phyloP scores from a whole-genome alignment of 1,284 basidiomycete genomes.

The Microbotryum lychnidis-dioicae region DNA sequence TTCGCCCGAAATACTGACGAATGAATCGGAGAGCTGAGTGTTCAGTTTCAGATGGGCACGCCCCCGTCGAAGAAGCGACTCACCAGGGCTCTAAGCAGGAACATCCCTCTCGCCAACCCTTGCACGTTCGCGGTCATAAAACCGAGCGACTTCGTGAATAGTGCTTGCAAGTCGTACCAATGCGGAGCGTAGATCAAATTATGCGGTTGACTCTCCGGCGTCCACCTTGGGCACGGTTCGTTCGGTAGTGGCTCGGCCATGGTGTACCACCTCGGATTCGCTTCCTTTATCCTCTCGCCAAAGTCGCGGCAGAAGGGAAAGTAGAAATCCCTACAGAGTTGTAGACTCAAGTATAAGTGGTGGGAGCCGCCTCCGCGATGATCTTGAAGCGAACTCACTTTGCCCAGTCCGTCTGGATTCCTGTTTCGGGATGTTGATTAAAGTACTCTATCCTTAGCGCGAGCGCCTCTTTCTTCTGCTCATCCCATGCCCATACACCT shows the following conservation, averaged over 20 bases:
- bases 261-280: constrained; percentile 46
- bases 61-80: neutral
- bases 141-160: constrained; percentile 73
- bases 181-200: constrained; percentile 86
- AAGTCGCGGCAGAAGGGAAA: constrained; percentile 70
- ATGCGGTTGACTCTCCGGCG: constrained; percentile 49
- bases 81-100: constrained; percentile 58
- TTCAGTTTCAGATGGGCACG: neutral
- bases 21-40: neutral
- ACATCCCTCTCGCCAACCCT: constrained; percentile 75
- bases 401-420: constrained; percentile 31
- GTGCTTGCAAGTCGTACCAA: constrained; percentile 83
- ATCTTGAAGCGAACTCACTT: constrained; percentile 7
- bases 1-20: constrained; percentile 65
- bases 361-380: neutral
- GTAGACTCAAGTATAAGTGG: no score
- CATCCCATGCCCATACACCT: constrained; percentile 88
- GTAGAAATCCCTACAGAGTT: constrained; percentile 53
- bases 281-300: constrained; percentile 53
- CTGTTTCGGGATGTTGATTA: constrained; percentile 55
- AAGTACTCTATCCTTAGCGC: constrained; percentile 84
- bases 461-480: constrained; percentile 57
- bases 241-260: constrained; percentile 83
- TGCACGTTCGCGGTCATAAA: constrained; percentile 84
- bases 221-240: constrained; percentile 52